These are phyloP conservation scores for Candida sp. DNA, from an alignment of 1,139 yeast genomes.

Conservation along the genomic window DNA sequence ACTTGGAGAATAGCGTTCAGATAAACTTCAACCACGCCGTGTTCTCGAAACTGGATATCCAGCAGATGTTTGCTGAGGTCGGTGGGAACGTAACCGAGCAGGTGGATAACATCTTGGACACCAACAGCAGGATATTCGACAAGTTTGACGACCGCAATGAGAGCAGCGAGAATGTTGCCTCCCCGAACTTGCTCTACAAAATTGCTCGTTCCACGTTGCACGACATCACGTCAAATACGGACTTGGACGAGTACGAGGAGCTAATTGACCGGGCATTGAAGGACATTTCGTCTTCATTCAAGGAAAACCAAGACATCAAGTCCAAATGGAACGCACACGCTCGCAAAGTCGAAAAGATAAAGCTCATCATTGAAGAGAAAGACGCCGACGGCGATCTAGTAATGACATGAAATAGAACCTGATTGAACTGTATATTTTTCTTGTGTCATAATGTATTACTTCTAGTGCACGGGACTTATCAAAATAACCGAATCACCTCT, in stretches of 20 bases:
- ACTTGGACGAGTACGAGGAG: slow-evolving; percentile 37
- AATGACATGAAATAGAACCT: slow-evolving; percentile 15
- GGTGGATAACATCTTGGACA: slow-evolving; percentile 13
- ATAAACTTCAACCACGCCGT: slow-evolving; percentile 24
- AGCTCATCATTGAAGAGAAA: slow-evolving; percentile 20
- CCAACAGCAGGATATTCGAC: slow-evolving; percentile 25
- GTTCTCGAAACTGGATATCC: slow-evolving; percentile 24
- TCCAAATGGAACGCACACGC: slow-evolving; percentile 43
- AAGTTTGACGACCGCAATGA: slow-evolving; percentile 21
- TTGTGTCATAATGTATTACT: slow-evolving; percentile 1
- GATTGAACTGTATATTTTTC: slow-evolving; percentile 3
- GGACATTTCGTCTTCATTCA: slow-evolving; percentile 31
- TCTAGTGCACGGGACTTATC: slow-evolving; percentile 49
- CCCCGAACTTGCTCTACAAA: slow-evolving; percentile 11
- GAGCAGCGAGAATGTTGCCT: background rate
- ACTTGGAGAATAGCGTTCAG: slow-evolving; percentile 12
- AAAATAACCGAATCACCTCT: slow-evolving; percentile 96
- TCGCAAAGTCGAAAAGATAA: slow-evolving; percentile 30
- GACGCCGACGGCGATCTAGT: slow-evolving; percentile 15
- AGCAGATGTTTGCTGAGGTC: slow-evolving; percentile 23
- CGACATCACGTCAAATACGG: slow-evolving; percentile 18
- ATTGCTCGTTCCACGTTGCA: slow-evolving; percentile 16
- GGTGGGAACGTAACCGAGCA: slow-evolving; percentile 26
- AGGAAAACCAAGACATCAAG: slow-evolving; percentile 35
- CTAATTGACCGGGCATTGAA: slow-evolving; percentile 28